Evolutionary conservation across 345 rosid genomes (phyloP), one percentile per base, ranked within the genome.

Genomic region (Brassica carinata): DNA sequence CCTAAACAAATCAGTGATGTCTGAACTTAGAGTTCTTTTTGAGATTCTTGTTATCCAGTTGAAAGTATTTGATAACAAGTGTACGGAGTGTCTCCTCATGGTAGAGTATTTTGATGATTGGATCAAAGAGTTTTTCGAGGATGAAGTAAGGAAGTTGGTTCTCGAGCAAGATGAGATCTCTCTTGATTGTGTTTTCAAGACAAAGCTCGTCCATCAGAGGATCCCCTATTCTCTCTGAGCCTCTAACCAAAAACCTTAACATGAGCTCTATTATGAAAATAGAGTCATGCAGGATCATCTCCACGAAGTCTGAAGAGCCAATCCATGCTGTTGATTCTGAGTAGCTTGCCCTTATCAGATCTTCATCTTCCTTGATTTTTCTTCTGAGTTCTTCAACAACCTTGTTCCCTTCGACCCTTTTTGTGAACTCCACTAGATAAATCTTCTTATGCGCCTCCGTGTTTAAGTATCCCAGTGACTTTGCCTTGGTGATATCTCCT

Each of bases 141-240:
- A 79, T 65, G 73, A 79, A 65, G 63, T 38, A 72, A 29, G 82
- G 82, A 58, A 79, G 73, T 11, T 79, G 82, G 61, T 79, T 79
- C 36, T 79, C 82, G 8, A 79, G 82, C 77, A 72, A 67, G 0
- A 72, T 66, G 17, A 79, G 73, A 45, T 79, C 82, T 15, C 11
- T 34, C 0, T 10, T 4, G 26, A 51, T 9, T 18, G 64, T 48
- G 57, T 14, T 5, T 14, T 5, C 5, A 31, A 70, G 72, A 71
- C 76, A 78, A n/a, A 15, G 66, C 7, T 78, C 33, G 45, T 78
- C 77, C 6, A 55, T 27, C 6, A 72, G 57, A 53, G 27, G 63
- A 38, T 78, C 82, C 0, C 73, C 76, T 9, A 3, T 57, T 1
- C 59, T 79, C 29, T 51, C 67, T n/a, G 2, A 0, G 8, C 63